These are phyloP conservation scores for Phytophthora aleatoria DNA, from an alignment of 352 stramenopile genomes.

Conservation along the genomic window DNA sequence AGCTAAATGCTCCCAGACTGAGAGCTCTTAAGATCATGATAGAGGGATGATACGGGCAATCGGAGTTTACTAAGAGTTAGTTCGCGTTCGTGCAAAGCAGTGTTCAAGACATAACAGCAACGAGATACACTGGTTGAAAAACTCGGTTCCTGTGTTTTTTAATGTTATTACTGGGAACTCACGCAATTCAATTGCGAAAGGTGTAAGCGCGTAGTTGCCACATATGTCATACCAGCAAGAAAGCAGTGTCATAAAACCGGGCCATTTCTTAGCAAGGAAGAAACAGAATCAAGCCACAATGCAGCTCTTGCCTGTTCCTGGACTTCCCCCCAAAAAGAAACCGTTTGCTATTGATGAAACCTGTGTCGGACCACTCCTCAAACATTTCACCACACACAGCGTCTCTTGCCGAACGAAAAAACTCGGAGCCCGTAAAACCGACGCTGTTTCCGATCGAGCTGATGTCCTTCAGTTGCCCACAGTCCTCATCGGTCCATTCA, in stretches of 20 bases:
- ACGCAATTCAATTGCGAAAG: too few relatives aligned
- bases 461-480: slow-evolving; percentile 3
- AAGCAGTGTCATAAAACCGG: slow-evolving; percentile 6
- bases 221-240: not conserved
- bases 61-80: too few relatives aligned
- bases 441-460: slow-evolving; percentile 5
- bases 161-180: too few relatives aligned
- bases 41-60: too few relatives aligned
- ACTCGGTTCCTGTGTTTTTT: too few relatives aligned
- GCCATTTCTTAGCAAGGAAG: not conserved
- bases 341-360: not conserved
- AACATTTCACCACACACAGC: slow-evolving; percentile 17
- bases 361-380: not conserved
- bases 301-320: slow-evolving; percentile 22
- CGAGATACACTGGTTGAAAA: too few relatives aligned
- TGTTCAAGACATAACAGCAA: too few relatives aligned
- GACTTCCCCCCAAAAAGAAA: slow-evolving; percentile 17
- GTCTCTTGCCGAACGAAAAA: slow-evolving; percentile 9
- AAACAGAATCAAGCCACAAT: slow-evolving; percentile 5
- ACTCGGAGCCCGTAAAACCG: not conserved
- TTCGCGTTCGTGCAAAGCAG: too few relatives aligned
- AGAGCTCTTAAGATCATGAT: too few relatives aligned
- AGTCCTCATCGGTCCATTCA: slow-evolving; percentile 5
- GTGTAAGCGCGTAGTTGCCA: slow-evolving; percentile 1
- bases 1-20: too few relatives aligned